A percentile compares a stretch with the other conserved stretches of the same genome.
These are phyloP conservation scores for Clitocybe nebularis DNA, from an alignment of 1,284 basidiomycete genomes.

Conservation along the genomic window DNA sequence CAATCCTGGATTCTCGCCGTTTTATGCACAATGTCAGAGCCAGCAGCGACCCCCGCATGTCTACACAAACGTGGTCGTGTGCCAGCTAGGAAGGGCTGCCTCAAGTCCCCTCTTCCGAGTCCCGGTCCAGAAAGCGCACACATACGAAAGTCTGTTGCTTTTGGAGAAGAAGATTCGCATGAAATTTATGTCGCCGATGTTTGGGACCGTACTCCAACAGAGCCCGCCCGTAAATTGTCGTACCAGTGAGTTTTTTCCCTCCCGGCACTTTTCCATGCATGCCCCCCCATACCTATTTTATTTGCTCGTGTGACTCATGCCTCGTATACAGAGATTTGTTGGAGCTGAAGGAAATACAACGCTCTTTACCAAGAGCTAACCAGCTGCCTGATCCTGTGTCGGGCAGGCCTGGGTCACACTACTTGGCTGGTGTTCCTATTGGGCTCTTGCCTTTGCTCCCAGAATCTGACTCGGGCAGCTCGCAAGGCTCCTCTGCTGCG, in stretches of 20 bases:
- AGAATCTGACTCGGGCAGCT: conserved; percentile 14
- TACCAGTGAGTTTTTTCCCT: conserved; percentile 41
- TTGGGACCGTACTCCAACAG: conserved; percentile 63
- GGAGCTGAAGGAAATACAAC: conserved; percentile 58
- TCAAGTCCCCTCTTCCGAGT: conserved; percentile 32
- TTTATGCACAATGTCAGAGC: background rate
- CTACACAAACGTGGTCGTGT: conserved; percentile 15
- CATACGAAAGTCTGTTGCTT: conserved; percentile 50
- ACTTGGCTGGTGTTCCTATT: conserved; percentile 49
- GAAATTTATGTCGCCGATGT: conserved; percentile 62
- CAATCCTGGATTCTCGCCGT: background rate
- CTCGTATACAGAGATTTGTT: conserved; percentile 47
- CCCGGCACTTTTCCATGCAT: background rate
- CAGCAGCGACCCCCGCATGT: background rate
- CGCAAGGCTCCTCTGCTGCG: conserved; percentile 8
- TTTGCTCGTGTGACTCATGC: conserved; percentile 14
- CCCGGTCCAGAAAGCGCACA: conserved; percentile 20
- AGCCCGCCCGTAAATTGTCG: conserved; percentile 44
- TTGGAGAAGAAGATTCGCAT: conserved; percentile 46
- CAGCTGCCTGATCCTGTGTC: conserved; percentile 39
- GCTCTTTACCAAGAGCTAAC: conserved; percentile 48
- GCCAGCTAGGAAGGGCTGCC: conserved; percentile 40
- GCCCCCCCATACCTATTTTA: conserved; percentile 2
- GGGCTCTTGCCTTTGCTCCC: conserved; percentile 45
- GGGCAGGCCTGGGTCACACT: conserved; percentile 31